Evolutionary conservation across 2,329 filamentous ascomycete species (phyloP).

Genomic region (Beauveria caledonica): DNA sequence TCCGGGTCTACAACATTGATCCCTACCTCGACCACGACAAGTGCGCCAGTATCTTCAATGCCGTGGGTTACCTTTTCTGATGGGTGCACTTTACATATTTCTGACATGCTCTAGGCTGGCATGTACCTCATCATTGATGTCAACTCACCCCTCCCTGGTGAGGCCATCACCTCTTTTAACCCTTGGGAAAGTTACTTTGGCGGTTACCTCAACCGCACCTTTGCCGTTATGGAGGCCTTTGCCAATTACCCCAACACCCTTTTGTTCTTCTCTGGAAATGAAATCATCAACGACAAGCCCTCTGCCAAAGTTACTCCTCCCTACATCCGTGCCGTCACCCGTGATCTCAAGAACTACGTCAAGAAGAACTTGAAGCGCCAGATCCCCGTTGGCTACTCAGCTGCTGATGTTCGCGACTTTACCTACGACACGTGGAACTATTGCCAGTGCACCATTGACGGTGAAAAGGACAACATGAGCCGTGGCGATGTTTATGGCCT

Average conservation of each 20-base stretch:
- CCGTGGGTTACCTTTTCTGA: constrained; percentile 25
- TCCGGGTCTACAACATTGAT: constrained; percentile 62
- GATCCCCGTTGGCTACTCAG: constrained; percentile 74
- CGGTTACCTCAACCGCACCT: constrained; percentile 56
- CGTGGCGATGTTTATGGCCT: constrained; percentile 68
- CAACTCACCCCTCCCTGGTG: constrained; percentile 54
- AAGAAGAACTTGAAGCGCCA: constrained; percentile 57
- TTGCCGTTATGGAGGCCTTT: constrained; percentile 59
- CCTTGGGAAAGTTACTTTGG: constrained; percentile 54
- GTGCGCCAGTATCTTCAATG: constrained; percentile 61
- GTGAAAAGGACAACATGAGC: constrained; percentile 49
- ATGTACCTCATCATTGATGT: constrained; percentile 64
- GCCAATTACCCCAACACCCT: constrained; percentile 59
- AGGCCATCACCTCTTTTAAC: constrained; percentile 45
- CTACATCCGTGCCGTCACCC: constrained; percentile 67
- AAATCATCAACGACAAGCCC: constrained; percentile 61
- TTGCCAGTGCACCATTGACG: constrained; percentile 56
- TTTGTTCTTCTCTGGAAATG: constrained; percentile 72
- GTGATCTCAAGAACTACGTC: constrained; percentile 76
- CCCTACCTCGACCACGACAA: constrained; percentile 58
- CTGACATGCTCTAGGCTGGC: constrained; percentile 36
- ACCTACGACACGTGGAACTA: constrained; percentile 70
- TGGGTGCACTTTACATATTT: neutral
- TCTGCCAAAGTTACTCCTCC: constrained; percentile 55
- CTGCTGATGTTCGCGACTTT: constrained; percentile 66